Conservation (phyloP, 2,329 filamentous ascomycete genomes). For the Microcera coccophila region DNA sequence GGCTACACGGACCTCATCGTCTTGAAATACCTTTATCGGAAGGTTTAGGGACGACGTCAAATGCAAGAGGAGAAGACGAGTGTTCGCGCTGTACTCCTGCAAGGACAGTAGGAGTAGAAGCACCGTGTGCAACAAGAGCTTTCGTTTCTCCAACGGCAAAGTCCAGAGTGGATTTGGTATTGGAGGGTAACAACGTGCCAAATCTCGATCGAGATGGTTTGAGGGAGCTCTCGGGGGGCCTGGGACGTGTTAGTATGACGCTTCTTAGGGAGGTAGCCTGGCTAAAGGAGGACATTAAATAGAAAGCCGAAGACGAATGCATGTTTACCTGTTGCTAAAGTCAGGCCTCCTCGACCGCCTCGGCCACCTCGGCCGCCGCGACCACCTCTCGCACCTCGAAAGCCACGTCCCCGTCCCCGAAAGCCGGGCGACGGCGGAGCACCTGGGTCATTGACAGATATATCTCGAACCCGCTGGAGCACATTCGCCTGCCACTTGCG, state of each 20-base stretch:
- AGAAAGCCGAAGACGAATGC: no score
- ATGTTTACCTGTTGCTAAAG: slow-evolving; percentile 38
- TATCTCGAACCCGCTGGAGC: slow-evolving; percentile 65
- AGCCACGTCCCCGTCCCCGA: slow-evolving; percentile 36
- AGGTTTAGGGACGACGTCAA: slow-evolving; percentile 69
- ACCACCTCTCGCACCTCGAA: slow-evolving; percentile 24
- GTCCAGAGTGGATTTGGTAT: slow-evolving; percentile 58
- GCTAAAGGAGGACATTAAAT: no score
- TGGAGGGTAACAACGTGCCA: slow-evolving; percentile 53
- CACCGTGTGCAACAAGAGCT: slow-evolving; percentile 66
- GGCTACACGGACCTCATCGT: slow-evolving; percentile 73
- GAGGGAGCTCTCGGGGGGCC: slow-evolving; percentile 40
- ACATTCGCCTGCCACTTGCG: slow-evolving; percentile 75
- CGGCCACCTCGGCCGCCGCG: slow-evolving; percentile 29
- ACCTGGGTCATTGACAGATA: slow-evolving; percentile 49
- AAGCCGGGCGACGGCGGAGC: slow-evolving; percentile 17
- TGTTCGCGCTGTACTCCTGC: slow-evolving; percentile 72
- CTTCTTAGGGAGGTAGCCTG: background rate
- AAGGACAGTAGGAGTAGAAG: slow-evolving; percentile 71
- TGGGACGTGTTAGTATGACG: slow-evolving; percentile 16
- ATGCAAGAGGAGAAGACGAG: slow-evolving; percentile 66
- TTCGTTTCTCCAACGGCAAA: slow-evolving; percentile 57
- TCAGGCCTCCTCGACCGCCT: slow-evolving; percentile 24
- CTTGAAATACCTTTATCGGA: slow-evolving; percentile 58
- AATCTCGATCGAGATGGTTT: slow-evolving; percentile 43